A percentile compares a stretch with the other conserved stretches of the same genome.
Conservation (phyloP, 768 basidiomycete species). For the Daedaleopsis sinensis region DNA sequence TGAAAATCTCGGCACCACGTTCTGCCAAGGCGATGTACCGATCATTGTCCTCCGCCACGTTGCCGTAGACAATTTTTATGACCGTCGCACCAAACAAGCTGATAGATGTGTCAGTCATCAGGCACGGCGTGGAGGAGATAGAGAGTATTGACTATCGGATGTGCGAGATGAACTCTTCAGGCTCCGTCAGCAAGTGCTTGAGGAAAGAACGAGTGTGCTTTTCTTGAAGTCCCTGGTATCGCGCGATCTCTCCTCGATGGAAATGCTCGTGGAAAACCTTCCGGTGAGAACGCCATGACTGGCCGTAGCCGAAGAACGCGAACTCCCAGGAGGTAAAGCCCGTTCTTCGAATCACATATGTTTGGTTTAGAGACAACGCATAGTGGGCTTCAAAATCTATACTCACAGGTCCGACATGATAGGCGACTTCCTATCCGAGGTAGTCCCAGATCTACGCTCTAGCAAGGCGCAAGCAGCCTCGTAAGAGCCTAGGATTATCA, state of each 20-base stretch:
- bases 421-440: constrained; percentile 26
- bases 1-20: constrained; percentile 2
- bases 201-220: constrained; percentile 1
- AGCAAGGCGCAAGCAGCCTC: constrained; percentile 34
- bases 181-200: background rate
- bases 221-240: constrained; percentile 1
- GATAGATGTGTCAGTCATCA: background rate
- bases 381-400: background rate
- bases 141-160: constrained; percentile 1
- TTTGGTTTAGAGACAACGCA: background rate
- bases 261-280: constrained; percentile 9
- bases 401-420: constrained; percentile 8
- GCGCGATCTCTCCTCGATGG: background rate
- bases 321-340: constrained; percentile 9
- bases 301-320: constrained; percentile 3
- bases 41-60: constrained; percentile 3
- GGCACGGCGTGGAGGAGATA: background rate
- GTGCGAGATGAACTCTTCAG: constrained; percentile 2
- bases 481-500: constrained; percentile 33
- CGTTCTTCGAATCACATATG: background rate
- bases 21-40: constrained; percentile 11
- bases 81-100: constrained; percentile 6
- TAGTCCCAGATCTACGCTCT: constrained; percentile 32
- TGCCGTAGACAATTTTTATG: constrained; percentile 9
- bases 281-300: constrained; percentile 8